phyloP scores from a whole-genome alignment of 1,284 basidiomycete species.

The Schizopora paradoxa region DNA sequence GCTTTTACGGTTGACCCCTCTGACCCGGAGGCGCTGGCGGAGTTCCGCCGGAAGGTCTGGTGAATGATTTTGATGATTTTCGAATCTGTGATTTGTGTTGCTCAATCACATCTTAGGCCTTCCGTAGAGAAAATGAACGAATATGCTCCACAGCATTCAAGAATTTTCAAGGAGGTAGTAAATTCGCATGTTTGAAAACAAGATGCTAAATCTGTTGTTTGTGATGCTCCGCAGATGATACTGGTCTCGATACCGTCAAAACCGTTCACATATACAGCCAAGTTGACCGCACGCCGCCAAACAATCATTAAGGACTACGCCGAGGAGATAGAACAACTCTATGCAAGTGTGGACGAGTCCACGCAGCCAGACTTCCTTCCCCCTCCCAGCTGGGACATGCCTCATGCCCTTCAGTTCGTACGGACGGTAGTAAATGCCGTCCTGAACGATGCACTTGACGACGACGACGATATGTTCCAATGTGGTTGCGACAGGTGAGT shows the following conservation, averaged over 20 bases:
- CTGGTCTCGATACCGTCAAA: constrained; percentile 6
- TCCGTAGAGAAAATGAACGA: constrained; percentile 24
- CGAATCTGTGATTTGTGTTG: too few species aligned
- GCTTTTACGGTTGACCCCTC: neutral
- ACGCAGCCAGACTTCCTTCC: constrained; percentile 13
- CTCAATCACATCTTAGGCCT: too few species aligned
- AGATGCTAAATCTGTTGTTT: too few species aligned
- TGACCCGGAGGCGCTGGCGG: neutral
- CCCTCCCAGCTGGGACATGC: constrained; percentile 9
- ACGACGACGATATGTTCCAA: constrained; percentile 21
- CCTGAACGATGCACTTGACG: constrained; percentile 9
- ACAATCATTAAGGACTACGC: constrained; percentile 26
- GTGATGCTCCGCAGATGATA: constrained; percentile 7
- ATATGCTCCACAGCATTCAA: constrained; percentile 25
- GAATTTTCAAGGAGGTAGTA: constrained; percentile 25
- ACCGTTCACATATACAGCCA: constrained; percentile 29
- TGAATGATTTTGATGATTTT: neutral
- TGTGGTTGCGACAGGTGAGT: constrained; percentile 20
- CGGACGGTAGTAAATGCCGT: constrained; percentile 11
- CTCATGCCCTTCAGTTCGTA: constrained; percentile 10
- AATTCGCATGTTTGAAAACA: neutral
- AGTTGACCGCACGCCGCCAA: constrained; percentile 29
- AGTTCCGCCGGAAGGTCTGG: constrained; percentile 12
- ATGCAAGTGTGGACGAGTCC: constrained; percentile 20
- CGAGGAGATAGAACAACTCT: constrained; percentile 29